These are phyloP conservation scores for Brassica napus DNA, from an alignment of 345 rosid genomes.

Conservation along the genomic window DNA sequence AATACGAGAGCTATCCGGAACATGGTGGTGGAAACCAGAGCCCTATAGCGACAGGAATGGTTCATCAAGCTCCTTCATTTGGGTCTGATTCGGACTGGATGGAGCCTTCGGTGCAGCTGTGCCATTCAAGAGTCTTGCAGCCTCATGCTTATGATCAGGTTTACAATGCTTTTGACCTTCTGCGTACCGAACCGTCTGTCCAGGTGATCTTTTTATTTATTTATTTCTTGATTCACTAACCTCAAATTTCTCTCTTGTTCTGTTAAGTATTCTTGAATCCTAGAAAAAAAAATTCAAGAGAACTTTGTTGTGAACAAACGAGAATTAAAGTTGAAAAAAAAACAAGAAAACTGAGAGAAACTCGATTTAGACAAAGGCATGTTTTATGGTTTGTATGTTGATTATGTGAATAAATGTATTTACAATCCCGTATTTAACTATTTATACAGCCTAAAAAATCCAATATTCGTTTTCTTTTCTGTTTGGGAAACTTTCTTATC, in stretches of 20 bases:
- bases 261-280: not conserved
- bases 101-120: conserved; percentile 62
- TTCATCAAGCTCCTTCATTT: conserved; percentile 45
- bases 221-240: conserved; percentile 4
- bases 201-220: conserved; percentile 52
- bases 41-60: conserved; percentile 38
- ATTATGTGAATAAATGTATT: no score
- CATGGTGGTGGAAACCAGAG: conserved; percentile 37
- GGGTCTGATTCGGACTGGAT: conserved; percentile 69
- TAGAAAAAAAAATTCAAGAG: not conserved
- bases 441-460: no score
- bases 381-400: no score
- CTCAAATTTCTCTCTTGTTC: not conserved
- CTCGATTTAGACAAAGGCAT: no score
- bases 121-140: conserved; percentile 51
- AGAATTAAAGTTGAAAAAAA: no score
- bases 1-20: conserved; percentile 43
- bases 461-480: no score
- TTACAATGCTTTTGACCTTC: conserved; percentile 71
- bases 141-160: conserved; percentile 55
- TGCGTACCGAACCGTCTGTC: conserved; percentile 73
- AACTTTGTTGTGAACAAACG: no score
- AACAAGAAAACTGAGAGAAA: no score
- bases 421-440: no score
- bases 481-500: no score